phyloP scores from a whole-genome alignment of 495 filamentous ascomycete genomes.

The Aspergillus panamensis region DNA sequence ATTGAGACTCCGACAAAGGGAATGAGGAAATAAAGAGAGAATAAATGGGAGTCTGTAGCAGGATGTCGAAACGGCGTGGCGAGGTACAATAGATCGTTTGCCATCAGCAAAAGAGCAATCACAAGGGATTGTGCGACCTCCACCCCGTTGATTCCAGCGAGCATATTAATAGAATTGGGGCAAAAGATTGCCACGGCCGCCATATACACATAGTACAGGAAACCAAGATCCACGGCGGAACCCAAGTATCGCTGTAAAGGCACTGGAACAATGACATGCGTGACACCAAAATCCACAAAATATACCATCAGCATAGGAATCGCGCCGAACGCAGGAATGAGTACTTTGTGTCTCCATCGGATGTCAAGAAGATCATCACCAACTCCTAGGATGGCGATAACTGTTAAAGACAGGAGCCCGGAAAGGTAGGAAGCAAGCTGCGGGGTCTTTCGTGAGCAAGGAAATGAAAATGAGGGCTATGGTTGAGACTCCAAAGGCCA shows the following conservation, averaged over 20 bases:
- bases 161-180: constrained; percentile 97
- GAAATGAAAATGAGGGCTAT: not conserved
- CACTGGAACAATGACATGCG: constrained; percentile 84
- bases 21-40: constrained; percentile 89
- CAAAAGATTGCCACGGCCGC: constrained; percentile 90
- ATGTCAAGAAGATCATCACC: constrained; percentile 98
- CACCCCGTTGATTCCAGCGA: constrained; percentile 95
- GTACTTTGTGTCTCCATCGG: constrained; percentile 96
- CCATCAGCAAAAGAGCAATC: constrained; percentile 75
- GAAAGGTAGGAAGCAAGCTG: constrained; percentile 95
- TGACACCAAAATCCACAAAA: constrained; percentile 97
- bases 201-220: constrained; percentile 96
- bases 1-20: constrained; percentile 90
- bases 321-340: constrained; percentile 91
- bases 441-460: constrained; percentile 2
- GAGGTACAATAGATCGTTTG: constrained; percentile 82
- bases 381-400: constrained; percentile 83
- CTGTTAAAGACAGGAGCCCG: constrained; percentile 85
- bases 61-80: constrained; percentile 78
- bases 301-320: constrained; percentile 96
- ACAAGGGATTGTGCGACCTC: constrained; percentile 93
- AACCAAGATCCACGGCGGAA: constrained; percentile 76
- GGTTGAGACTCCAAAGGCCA: not conserved
- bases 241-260: constrained; percentile 81
- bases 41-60: constrained; percentile 91